These are phyloP conservation scores for Chrysanthemum makinoi DNA, from an alignment of 129 eudicot species.

Conservation along the genomic window DNA sequence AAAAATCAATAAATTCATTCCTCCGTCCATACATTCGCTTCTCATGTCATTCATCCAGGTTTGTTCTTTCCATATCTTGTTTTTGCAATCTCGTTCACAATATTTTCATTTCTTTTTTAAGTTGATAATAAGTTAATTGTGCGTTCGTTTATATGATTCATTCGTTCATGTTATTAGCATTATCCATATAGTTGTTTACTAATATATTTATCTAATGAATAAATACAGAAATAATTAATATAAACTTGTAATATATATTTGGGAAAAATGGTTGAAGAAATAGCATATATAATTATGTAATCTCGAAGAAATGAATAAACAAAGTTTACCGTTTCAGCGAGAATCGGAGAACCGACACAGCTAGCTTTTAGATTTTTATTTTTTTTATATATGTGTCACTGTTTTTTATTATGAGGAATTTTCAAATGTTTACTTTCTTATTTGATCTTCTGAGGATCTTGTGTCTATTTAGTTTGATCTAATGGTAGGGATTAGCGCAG, in stretches of 20 bases:
- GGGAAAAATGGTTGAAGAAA: not conserved
- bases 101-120: not conserved
- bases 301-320: not conserved
- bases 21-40: not conserved
- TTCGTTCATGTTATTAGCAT: not conserved
- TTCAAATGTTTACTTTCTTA: no score
- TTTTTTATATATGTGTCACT: not conserved
- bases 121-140: no score
- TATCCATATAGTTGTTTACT: not conserved
- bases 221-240: not conserved
- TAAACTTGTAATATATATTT: conserved; percentile 5
- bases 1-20: no score
- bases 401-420: no score
- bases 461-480: no score
- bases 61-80: not conserved
- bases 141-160: not conserved
- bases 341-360: conserved; percentile 11
- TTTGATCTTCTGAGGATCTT: no score
- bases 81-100: not conserved
- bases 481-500: no score
- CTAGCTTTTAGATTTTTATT: not conserved
- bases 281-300: not conserved
- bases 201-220: not conserved
- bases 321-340: conserved; percentile 9
- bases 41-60: conserved; percentile 22